Base-by-base conservation (phyloP, 2,329 filamentous ascomycete genomes). In the Paracoccidioides lutzii region DNA sequence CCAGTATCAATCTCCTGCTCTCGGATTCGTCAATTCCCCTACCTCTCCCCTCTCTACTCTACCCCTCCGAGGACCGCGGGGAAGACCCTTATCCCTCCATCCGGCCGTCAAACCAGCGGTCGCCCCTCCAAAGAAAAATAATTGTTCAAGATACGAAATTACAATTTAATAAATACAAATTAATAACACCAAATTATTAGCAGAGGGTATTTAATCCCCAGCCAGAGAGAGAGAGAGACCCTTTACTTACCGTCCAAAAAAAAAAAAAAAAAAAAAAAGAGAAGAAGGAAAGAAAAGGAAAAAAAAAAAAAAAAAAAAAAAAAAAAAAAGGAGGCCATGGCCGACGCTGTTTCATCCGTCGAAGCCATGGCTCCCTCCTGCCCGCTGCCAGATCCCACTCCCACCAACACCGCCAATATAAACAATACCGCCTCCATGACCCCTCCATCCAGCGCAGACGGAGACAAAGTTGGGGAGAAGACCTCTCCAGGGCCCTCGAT, bases 361-460 rank as follows among this genome's bases (percentile, higher is more conserved):
- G 42, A 49, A 22, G n/a, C 53, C 33, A 49, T 45, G 42, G 22
- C 43, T 42, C 15, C 35, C 32, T 5, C 37, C 35, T 37, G 49
- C 28, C n/a, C 37, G 14, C 41, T 5, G 51, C 30, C 14, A 44
- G 22, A 5, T 15, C n/a, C 51, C n/a, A n/a, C 51, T 12, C 30
- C 5, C 40, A 41, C 5, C 40, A n/a, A 32, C 43, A 45, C 30
- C 28, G 32, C 30, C 4, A 45, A 30, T 5, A 35, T 35, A 51
- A 50, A 58, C 40, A 64, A 65, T 41, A 63, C 67, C 40, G 64
- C 65, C 15, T 73, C 71, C 37, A 72, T 73, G 60, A 74, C 71
- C 54, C 71, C 71, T 38, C 71, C 71, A 44, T 69, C 71, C 42
- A 74, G 71, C 60, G 68, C 70, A 58, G 70, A 73, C 62, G 71